A percentile compares a stretch with the other conserved stretches of the same genome.
These are phyloP conservation scores for Pisolithus orientalis DNA, from an alignment of 768 basidiomycete genomes.

Conservation along the genomic window DNA sequence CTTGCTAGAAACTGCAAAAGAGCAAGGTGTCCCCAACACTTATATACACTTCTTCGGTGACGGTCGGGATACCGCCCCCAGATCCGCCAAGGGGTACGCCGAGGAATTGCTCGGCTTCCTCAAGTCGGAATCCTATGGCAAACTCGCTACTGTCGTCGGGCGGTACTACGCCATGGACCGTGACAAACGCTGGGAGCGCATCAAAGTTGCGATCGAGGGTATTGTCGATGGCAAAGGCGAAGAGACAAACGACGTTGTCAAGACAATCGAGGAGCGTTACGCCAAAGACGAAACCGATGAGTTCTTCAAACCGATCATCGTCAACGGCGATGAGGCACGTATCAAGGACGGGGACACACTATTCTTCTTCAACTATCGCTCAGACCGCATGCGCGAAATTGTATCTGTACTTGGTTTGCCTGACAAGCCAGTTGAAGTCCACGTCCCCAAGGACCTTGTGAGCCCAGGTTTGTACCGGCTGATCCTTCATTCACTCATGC, in stretches of 20 bases:
- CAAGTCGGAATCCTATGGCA: conserved; percentile 69
- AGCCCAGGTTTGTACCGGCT: conserved; percentile 17
- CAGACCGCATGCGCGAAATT: conserved; percentile 93
- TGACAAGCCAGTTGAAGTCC: conserved; percentile 80
- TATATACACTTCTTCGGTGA: conserved; percentile 95
- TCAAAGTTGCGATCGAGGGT: conserved; percentile 86
- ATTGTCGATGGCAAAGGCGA: conserved; percentile 68
- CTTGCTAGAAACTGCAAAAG: conserved; percentile 85
- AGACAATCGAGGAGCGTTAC: conserved; percentile 69
- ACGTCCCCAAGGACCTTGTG: conserved; percentile 76
- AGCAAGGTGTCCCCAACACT: conserved; percentile 74
- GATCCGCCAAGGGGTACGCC: conserved; percentile 72
- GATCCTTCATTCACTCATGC: not conserved
- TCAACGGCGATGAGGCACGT: conserved; percentile 70
- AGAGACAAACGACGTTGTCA: conserved; percentile 49
- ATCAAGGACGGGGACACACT: conserved; percentile 86
- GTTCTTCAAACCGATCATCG: conserved; percentile 92
- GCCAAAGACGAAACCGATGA: conserved; percentile 87
- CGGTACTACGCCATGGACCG: conserved; percentile 97
- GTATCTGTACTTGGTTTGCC: conserved; percentile 72
- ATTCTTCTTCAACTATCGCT: conserved; percentile 97
- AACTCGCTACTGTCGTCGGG: conserved; percentile 80
- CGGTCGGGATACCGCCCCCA: conserved; percentile 90
- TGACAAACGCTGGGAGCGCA: conserved; percentile 92
- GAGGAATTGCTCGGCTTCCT: conserved; percentile 74